Conservation (phyloP, 768 basidiomycete species). For the Phaeotremella fagi region DNA sequence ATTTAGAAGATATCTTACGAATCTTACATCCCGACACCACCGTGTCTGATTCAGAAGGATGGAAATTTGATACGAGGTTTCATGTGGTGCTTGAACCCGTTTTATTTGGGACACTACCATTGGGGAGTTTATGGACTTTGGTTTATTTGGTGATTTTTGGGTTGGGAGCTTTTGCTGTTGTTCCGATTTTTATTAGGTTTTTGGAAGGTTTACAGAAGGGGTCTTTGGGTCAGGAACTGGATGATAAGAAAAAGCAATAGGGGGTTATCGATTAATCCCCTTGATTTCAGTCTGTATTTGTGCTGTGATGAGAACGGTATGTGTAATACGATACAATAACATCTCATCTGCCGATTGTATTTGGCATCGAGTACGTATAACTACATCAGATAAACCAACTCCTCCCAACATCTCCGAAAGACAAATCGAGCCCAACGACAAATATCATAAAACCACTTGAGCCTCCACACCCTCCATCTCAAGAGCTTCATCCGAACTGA, state of each 20-base stretch:
- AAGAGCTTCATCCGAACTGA: constrained; percentile 20
- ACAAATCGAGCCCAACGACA: no score
- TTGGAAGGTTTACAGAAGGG: constrained; percentile 1
- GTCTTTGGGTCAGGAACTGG: background rate
- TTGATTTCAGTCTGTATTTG: no score
- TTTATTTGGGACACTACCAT: constrained; percentile 22
- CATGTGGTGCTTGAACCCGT: constrained; percentile 24
- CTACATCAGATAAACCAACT: background rate
- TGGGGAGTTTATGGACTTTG: constrained; percentile 23
- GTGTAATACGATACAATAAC: background rate
- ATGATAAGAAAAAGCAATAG: background rate
- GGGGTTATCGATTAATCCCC: no score
- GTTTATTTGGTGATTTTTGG: constrained; percentile 10
- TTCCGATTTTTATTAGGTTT: constrained; percentile 15
- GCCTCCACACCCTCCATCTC: constrained; percentile 35
- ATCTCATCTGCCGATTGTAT: background rate
- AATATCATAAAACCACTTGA: constrained; percentile 23
- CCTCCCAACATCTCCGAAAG: background rate
- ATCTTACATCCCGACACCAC: background rate
- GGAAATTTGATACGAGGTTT: constrained; percentile 4
- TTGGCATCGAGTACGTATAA: background rate
- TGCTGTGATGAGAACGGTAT: background rate
- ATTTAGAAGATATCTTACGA: background rate
- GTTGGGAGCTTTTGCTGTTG: constrained; percentile 2
- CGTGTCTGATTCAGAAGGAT: background rate